Percentiles rank a stretch among this genome's conserved stretches.
These are phyloP conservation scores for Fusarium napiforme DNA, from an alignment of 2,329 filamentous ascomycete genomes.

Conservation along the genomic window DNA sequence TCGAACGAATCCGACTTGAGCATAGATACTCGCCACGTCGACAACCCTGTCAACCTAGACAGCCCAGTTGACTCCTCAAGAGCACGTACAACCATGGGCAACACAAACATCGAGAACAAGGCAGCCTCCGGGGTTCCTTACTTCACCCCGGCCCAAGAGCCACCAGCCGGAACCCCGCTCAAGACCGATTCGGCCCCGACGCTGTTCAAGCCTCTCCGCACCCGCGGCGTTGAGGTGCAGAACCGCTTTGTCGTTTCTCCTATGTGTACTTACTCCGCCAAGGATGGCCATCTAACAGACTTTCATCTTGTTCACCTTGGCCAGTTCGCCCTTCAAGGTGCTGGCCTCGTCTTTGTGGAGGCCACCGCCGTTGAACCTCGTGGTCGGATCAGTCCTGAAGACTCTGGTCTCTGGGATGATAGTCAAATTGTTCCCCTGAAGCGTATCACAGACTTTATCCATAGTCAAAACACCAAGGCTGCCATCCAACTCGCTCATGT, in stretches of 20 bases:
- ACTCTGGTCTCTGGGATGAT: conserved; percentile 85
- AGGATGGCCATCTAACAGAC: conserved; percentile 76
- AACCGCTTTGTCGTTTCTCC: conserved; percentile 70
- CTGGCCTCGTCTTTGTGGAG: conserved; percentile 79
- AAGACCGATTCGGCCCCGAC: conserved; percentile 58
- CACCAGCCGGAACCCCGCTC: conserved; percentile 61
- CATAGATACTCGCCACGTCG: conserved; percentile 15
- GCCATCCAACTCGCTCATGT: conserved; percentile 84
- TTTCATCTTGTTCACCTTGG: conserved; percentile 88
- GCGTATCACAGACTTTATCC: conserved; percentile 79
- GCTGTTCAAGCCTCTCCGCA: conserved; percentile 66
- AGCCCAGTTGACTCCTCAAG: neutral
- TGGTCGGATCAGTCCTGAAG: conserved; percentile 85
- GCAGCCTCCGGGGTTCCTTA: conserved; percentile 59
- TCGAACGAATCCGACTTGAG: neutral
- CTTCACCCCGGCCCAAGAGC: conserved; percentile 65
- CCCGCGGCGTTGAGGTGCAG: conserved; percentile 62
- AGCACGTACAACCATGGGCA: conserved; percentile 22
- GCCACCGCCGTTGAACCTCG: conserved; percentile 80
- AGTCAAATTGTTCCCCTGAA: conserved; percentile 79
- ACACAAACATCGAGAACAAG: conserved; percentile 47
- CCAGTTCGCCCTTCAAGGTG: conserved; percentile 79
- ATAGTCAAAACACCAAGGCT: conserved; percentile 80
- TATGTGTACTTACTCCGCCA: conserved; percentile 70
- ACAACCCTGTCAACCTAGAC: neutral